Percentiles rank a stretch among this genome's conserved stretches.
Evolutionary conservation across 1,284 basidiomycete genomes (phyloP).

Genomic region (Inonotus obliquus): DNA sequence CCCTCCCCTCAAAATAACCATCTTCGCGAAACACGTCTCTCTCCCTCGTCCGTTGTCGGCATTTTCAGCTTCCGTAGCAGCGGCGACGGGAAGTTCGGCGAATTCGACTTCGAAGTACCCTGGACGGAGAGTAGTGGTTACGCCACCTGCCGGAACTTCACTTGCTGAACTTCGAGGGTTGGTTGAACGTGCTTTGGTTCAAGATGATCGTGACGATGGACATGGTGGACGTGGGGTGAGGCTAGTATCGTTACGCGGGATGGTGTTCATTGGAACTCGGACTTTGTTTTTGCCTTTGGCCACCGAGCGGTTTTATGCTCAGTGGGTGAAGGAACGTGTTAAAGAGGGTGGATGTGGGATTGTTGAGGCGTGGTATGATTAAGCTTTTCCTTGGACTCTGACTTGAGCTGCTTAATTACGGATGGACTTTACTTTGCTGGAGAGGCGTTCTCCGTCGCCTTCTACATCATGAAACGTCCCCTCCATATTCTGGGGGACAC

Average conservation of each 20-base stretch:
- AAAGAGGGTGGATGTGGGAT: slow-evolving; percentile 3
- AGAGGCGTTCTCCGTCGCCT: too few relatives aligned
- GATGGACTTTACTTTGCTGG: not conserved
- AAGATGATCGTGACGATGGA: not conserved
- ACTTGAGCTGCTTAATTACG: not conserved
- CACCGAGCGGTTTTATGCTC: slow-evolving; percentile 2
- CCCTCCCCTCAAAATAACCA: slow-evolving; percentile 6
- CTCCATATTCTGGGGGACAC: too few relatives aligned
- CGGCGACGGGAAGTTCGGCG: not conserved
- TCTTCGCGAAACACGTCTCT: slow-evolving; percentile 3
- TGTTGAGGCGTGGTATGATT: slow-evolving; percentile 9
- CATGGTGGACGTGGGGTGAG: not conserved
- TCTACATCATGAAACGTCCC: too few relatives aligned
- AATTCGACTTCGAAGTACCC: not conserved
- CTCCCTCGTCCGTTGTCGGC: too few relatives aligned
- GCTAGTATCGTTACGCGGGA: slow-evolving; percentile 2
- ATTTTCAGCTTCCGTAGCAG: not conserved
- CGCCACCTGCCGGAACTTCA: slow-evolving; percentile 3
- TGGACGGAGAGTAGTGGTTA: slow-evolving; percentile 1
- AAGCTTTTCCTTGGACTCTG: too few relatives aligned
- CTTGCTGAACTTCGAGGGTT: slow-evolving; percentile 5
- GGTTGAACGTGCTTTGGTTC: not conserved
- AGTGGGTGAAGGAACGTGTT: slow-evolving; percentile 14
- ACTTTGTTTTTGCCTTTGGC: slow-evolving; percentile 10
- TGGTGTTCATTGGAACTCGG: slow-evolving; percentile 2